phyloP scores from a whole-genome alignment of 345 rosid species.

The Linum lewisii region DNA sequence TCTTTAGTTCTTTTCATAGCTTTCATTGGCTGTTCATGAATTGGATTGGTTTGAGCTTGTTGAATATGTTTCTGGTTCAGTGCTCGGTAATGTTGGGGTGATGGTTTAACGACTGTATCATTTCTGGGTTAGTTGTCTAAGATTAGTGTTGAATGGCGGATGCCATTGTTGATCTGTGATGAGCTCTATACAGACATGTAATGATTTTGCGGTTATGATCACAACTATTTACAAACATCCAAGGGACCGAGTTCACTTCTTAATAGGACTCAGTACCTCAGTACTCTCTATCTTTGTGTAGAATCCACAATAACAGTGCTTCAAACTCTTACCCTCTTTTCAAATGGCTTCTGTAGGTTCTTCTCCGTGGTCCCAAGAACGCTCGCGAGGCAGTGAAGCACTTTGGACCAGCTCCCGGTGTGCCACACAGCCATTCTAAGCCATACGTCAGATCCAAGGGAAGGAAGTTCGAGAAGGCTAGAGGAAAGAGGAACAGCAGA shows the following conservation, averaged over 20 bases:
- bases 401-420: slow-evolving; percentile 31
- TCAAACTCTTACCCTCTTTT: background rate
- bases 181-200: slow-evolving; percentile 6
- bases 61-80: no score
- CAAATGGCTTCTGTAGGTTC: background rate
- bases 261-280: background rate
- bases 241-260: slow-evolving; percentile 5
- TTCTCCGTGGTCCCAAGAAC: slow-evolving; percentile 18
- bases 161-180: background rate
- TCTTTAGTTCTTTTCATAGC: background rate
- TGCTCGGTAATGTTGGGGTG: no score
- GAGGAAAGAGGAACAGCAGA: slow-evolving; percentile 23
- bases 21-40: background rate
- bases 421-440: slow-evolving; percentile 28
- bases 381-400: slow-evolving; percentile 28
- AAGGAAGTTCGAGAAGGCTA: slow-evolving; percentile 26
- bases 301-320: background rate
- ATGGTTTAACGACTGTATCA: no score
- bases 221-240: slow-evolving; percentile 3
- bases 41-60: background rate
- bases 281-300: background rate
- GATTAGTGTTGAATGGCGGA: no score
- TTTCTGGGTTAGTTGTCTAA: no score
- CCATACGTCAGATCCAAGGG: slow-evolving; percentile 26
- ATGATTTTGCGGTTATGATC: slow-evolving; percentile 8